Evolutionary conservation across 2,329 filamentous ascomycete species (phyloP).

Genomic region (Xylaria sp.): DNA sequence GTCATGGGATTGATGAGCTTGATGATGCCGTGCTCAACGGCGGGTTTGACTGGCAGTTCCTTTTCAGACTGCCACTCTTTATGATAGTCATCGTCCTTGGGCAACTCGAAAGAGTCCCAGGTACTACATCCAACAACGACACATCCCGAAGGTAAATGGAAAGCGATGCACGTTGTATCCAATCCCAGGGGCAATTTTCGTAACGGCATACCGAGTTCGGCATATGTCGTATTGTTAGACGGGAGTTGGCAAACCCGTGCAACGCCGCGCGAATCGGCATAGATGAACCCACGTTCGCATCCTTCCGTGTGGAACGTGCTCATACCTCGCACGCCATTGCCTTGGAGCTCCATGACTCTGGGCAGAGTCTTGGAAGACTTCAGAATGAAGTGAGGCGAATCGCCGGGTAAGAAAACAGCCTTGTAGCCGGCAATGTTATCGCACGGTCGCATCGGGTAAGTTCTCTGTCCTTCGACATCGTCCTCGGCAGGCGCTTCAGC

Average conservation of each 20-base stretch:
- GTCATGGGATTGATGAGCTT: slow-evolving; percentile 73
- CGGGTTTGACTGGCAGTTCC: slow-evolving; percentile 57
- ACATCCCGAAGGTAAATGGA: slow-evolving; percentile 66
- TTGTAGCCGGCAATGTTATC: slow-evolving; percentile 70
- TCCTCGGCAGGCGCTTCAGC: slow-evolving; percentile 46
- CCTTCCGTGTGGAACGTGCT: slow-evolving; percentile 71
- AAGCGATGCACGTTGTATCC: slow-evolving; percentile 68
- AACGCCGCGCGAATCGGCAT: slow-evolving; percentile 66
- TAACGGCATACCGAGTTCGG: slow-evolving; percentile 70
- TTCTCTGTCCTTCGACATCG: slow-evolving; percentile 43
- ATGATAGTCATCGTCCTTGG: slow-evolving; percentile 80
- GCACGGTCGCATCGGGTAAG: slow-evolving; percentile 52
- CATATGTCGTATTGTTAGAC: slow-evolving; percentile 53
- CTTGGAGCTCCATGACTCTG: slow-evolving; percentile 67
- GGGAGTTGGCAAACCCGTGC: slow-evolving; percentile 71
- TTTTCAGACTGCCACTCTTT: slow-evolving; percentile 74
- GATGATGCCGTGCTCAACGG: slow-evolving; percentile 64
- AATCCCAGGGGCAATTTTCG: slow-evolving; percentile 64
- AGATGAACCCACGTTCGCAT: slow-evolving; percentile 78
- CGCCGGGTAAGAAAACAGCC: slow-evolving; percentile 75
- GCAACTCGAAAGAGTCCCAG: slow-evolving; percentile 69
- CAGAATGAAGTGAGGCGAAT: slow-evolving; percentile 74
- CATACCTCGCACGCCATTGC: slow-evolving; percentile 63
- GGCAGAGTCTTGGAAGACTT: slow-evolving; percentile 75
- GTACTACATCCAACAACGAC: slow-evolving; percentile 72